A percentile compares a stretch with the other conserved stretches of the same genome.
Conservation (phyloP, 164 flowering plant species). For the Stephania yunnanensis region DNA sequence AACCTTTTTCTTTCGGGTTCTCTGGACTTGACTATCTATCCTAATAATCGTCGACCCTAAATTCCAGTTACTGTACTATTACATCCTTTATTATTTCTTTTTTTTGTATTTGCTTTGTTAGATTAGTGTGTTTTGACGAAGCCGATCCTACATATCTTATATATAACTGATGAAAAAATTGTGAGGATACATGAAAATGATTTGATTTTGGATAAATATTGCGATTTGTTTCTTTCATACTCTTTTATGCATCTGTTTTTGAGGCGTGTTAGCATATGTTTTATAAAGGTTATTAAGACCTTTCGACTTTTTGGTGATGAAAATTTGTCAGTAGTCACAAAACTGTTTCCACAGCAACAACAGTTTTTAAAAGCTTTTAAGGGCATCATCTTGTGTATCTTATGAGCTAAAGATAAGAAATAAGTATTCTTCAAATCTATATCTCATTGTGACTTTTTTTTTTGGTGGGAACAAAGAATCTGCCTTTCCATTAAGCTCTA, state of each 20-base stretch:
- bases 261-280: neutral
- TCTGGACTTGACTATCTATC: constrained; percentile 21
- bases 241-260: neutral
- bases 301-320: neutral
- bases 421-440: constrained; percentile 8
- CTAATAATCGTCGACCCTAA: constrained; percentile 15
- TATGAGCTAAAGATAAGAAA: neutral
- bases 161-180: neutral
- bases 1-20: constrained; percentile 12
- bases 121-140: too few relatives aligned
- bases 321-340: neutral
- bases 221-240: neutral
- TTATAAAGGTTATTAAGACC: neutral
- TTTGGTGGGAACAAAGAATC: constrained; percentile 5
- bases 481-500: constrained; percentile 10
- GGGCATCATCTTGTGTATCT: neutral
- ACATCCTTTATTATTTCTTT: constrained; percentile 20
- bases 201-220: constrained; percentile 1
- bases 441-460: constrained; percentile 1
- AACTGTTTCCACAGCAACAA: neutral
- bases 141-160: neutral
- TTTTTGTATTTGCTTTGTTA: constrained; percentile 16
- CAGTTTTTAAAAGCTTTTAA: neutral
- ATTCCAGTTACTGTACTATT: constrained; percentile 34
- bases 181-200: neutral